Evolutionary conservation across 441 rosid genomes (phyloP), one percentile per base, ranked within the genome.

Genomic region (Adansonia grandidieri): DNA sequence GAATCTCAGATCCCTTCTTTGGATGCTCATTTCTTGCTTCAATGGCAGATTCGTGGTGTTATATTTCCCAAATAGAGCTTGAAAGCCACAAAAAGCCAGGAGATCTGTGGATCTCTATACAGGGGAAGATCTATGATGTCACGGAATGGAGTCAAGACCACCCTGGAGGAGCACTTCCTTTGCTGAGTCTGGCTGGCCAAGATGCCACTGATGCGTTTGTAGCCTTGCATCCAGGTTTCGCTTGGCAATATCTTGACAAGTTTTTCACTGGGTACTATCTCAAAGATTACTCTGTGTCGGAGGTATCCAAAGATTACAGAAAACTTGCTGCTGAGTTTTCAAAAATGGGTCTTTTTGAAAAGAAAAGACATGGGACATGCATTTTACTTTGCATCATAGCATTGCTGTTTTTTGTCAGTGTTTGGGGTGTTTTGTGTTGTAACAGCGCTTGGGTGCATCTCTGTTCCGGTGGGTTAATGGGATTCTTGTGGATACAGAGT

Each of bases 41-140:
- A 44, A 88, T 90, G 91, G 93, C 77, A 6, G 88, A 79, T 40
- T 57, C 82, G 0, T 83, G 74, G 66, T 85, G 73, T 81, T 80
- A 70, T 84, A 73, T 91, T 81, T 72, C 93, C 6, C 48, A 65
- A 28, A 65, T 79, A 44, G 93, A 88, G 75, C 89, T 91, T 9
- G 73, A 80, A 15, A 57, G 9, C 37, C 96, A 90, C 85, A 84
- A 85, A 54, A 85, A 78, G 50, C 80, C 79, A 3, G 89, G 84
- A 6, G 96, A 91, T 71, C 86, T 91, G 0, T 91, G 96, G 96
- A 87, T 91, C 89, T 90, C 88, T 5, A 86, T 90, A 32, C 92
- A 90, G 68, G 89, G 93, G 22, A 91, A 90, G 87, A 75, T 90
- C 87, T 91, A 91, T 79, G 78, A 91, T 79, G 96, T 90, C 62